Evolutionary conservation across 257 asterid species (phyloP), one percentile per base, ranked within the genome.

Genomic region (Solanum peruvianum): DNA sequence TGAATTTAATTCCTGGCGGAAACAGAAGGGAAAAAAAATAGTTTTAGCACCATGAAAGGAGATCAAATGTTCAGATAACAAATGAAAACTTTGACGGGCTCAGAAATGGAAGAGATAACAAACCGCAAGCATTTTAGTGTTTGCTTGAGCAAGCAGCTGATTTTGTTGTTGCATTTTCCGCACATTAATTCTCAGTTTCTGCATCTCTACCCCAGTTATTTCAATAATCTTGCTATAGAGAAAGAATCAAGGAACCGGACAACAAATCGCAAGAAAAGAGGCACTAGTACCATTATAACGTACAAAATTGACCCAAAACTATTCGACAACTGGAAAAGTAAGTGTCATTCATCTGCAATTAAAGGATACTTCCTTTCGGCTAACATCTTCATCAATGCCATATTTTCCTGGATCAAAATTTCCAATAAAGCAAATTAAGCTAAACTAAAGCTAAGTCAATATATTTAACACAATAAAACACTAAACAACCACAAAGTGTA

Each of bases 331-430:
- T 2, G 10, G 37, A 27, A 80, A 49, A 9, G 37, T 37, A 80
- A 44, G 33, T 47, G 85, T 10, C 29, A 18, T 80, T 27, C 85
- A 29, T 27, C 67, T 47, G 67, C 67, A 29, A 16, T 14, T 16
- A 80, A 80, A 91, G 95, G 96, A 94, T 96, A 95, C 99, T 92
- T 91, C 91, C 94, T 92, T 83, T 94, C 98, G 11, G 90, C 95
- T 90, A 96, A 39, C 86, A 93, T 89, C 91, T 92, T 92, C 89
- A 58, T 82, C 69, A 95, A 88, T 64, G 93, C 87, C 93, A 86
- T 12, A 87, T 94, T 92, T 86, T 94, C 97, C 99, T 96, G 88
- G 78, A 87, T 52, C 58, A 87, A 69, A 73, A 88, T 64, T 87
- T 83, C 10, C 78, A 67, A 86, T 39, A 83, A 85, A 25, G 60